Evolutionary conservation across 441 rosid genomes (phyloP), one percentile per base, ranked within the genome.

Genomic region (Arabidopsis lyrata): DNA sequence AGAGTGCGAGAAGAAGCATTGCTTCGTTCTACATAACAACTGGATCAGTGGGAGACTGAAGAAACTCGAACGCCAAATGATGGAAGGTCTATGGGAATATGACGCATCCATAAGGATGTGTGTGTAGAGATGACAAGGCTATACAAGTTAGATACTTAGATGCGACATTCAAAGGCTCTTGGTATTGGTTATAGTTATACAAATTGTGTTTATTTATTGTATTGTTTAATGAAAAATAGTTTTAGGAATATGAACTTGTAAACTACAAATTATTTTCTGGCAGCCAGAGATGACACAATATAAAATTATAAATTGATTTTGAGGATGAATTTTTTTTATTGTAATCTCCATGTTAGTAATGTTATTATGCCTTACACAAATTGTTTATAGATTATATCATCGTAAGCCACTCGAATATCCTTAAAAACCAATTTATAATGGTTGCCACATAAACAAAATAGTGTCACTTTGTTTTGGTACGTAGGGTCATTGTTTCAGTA

Each of bases 41-140:
- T 93, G 97, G 96, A 85, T 93, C 56, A 85, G 86, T 73, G 98
- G 97, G 66, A 88, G 97, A 85, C 31, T 85, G 73, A 90, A 88
- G 83, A 95, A 95, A 81, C 89, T 95, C 9, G 88, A 86, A 79
- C 91, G 92, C 15, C 96, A 90, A 80, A 84, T 93, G 73, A 69
- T 58, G 32, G 85, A 93, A 12, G 96, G 95, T 76, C 84, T 88
- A 2, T 93, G 98, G 98, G 90, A 88, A 38, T 91, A 93, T 73
- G 94, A 95, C 42, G 80, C 78, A 35, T 53, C 86, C 73, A 81
- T 80, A 74, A 90, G 98, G 70, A 93, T 88, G 90, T 90, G 97
- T 81, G 53, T 78, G 61, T 83, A 79, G 67, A 75, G 80, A 20
- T 22, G 0, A 35, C 1, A 49, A 24, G 58, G 22, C 10, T 66